Base-by-base conservation (phyloP, 805 yeast species). In the Middelhovenomyces tepae region DNA sequence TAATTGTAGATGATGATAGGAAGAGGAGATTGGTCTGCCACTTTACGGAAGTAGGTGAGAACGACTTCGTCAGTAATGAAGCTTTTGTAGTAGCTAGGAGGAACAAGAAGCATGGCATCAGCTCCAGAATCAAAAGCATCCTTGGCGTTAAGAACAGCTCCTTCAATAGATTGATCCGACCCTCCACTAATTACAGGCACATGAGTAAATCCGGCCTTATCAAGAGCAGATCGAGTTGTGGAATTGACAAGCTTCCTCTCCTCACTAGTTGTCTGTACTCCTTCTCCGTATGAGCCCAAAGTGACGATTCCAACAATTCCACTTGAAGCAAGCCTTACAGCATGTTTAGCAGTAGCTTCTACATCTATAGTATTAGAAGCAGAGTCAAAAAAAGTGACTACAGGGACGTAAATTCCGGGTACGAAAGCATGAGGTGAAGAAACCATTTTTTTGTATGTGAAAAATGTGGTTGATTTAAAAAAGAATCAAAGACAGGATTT, bases 111-210 rank as follows among this genome's bases (percentile, higher is more conserved):
- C 22, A 37, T 46, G 26, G 36, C 36, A 28, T 36, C 39, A 9
- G 42, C 38, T 5, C 50, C 47, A 20, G 46, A 28, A 22, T 28
- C 42, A 21, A 39, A 30, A 20, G 46, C 39, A 27, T 30, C 45
- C 32, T 41, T 27, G 32, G 29, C 36, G 35, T 28, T 33, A n/a
- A 49, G 59, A 13, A 67, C 24, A 3, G 70, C 55, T 35, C 65
- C 71, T 31, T 57, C 54, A 14, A 62, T 46, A 22, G 58, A 50
- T 42, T 67, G 59, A 31, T 62, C 60, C 15, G 62, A 66, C 27
- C 64, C 59, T 37, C 74, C 75, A 24, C 62, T 71, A 7, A 67
- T 38, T 22, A 69, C 51, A 4, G 64, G 51, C 45, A 58, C 56
- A 14, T 51, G 58, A 14, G 62, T 59, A 39, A 31, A 43, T 1